Percentiles rank a stretch among this genome's conserved stretches.
phyloP scores from a whole-genome alignment of 2,329 filamentous ascomycete species.

The Epichloe typhina region DNA sequence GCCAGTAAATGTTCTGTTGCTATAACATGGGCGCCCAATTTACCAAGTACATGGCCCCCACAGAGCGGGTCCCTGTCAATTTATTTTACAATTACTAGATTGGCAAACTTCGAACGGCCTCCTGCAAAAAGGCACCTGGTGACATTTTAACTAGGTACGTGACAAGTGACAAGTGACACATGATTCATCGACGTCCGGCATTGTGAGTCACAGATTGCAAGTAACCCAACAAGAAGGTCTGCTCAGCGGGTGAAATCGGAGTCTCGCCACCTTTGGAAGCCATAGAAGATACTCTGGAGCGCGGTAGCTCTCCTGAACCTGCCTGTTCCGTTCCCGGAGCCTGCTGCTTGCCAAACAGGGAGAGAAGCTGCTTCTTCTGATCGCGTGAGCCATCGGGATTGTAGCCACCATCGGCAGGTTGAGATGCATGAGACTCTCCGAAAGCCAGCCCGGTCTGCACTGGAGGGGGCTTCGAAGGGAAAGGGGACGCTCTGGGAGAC shows the following conservation, averaged over 20 bases:
- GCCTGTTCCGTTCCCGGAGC: neutral
- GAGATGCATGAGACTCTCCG: neutral
- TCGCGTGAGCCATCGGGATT: slow-evolving; percentile 16
- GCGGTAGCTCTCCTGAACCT: slow-evolving; percentile 8
- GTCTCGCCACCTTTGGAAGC: slow-evolving; percentile 30
- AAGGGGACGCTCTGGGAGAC: slow-evolving; percentile 13
- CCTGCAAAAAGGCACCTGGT: neutral
- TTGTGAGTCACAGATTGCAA: slow-evolving; percentile 42
- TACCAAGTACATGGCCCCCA: neutral
- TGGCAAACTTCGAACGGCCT: neutral
- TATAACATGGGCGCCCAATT: neutral
- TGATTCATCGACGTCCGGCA: slow-evolving; percentile 17
- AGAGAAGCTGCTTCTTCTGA: slow-evolving; percentile 34
- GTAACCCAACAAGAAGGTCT: slow-evolving; percentile 64
- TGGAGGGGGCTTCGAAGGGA: slow-evolving; percentile 8
- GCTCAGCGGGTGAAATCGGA: slow-evolving; percentile 55
- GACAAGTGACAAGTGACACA: neutral
- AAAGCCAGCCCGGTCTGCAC: neutral
- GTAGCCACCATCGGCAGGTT: slow-evolving; percentile 3
- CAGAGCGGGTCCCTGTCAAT: neutral
- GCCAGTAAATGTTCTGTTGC: neutral
- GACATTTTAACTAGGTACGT: neutral
- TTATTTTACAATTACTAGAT: neutral
- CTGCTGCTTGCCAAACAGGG: slow-evolving; percentile 44
- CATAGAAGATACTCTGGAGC: slow-evolving; percentile 30